Base-by-base conservation (phyloP, 78 protist species). In the Planoprotostelium fungivorum region DNA sequence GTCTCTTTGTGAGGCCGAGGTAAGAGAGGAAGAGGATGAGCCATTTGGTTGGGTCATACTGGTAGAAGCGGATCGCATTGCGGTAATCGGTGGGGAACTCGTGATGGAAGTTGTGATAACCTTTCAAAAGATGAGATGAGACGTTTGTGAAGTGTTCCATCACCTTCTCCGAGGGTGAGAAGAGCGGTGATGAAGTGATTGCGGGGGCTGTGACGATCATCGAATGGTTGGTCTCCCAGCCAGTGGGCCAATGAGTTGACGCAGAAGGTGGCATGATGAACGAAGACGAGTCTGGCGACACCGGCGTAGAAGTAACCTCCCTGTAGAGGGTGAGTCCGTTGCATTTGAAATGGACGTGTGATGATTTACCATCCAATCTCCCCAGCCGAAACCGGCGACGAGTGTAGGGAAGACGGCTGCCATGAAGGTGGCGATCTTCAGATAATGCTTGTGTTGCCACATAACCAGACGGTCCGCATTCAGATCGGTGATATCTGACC, bases 51-150 rank as follows among this genome's bases (percentile, higher is more conserved):
- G 97, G 98, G 85, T 96, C 98, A 38, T 88, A 96, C 34, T 91
- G 95, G 87, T 88, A 92, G 88, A 85, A 91, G 34, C 39, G 38
- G 92, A 93, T 92, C 36, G 93, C 98, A 88, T 96, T 96, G 84
- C 98, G 94, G 89, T 94, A 96, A 87, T 96, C 98, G 28, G 85
- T 28, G 84, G 98, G 96, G 93, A 96, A 96, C 87, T 91, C 95
- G 89, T 96, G 98, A 87, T 96, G 98, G 98, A 96, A 97, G 95
- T 97, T 97, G 91, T 97, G 98, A 90, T 94, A 96, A 29, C 98
- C 73, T 51, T 5, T 5, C 5, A 16, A 51, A 51, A 25, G 73
- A 25, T 16, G n/a, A n/a, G n/a, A n/a, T n/a, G n/a, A n/a, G n/a
- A n/a, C n/a, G n/a, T n/a, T n/a, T n/a, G n/a, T n/a, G n/a, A n/a